Conservation (phyloP, 1,139 yeast genomes). For the Saccharomyces hybrid region DNA sequence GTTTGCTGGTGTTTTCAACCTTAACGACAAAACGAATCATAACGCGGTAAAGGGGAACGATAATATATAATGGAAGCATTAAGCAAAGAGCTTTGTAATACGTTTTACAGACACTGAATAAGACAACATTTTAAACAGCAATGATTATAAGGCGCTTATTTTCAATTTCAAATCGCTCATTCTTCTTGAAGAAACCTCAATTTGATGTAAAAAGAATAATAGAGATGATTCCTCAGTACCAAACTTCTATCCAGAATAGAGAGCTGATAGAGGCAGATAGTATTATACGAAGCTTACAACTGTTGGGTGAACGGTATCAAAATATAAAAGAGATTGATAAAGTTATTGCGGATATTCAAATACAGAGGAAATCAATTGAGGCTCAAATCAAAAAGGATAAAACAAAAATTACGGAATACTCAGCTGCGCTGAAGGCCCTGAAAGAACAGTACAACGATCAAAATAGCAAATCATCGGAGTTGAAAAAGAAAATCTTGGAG, state of each 20-base stretch:
- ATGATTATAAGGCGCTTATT: neutral
- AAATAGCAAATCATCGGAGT: constrained; percentile 25
- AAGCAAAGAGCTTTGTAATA: neutral
- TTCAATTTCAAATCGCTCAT: neutral
- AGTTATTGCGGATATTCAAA: constrained; percentile 26
- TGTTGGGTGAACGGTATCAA: constrained; percentile 27
- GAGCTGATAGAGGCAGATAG: constrained; percentile 31
- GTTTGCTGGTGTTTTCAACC: neutral
- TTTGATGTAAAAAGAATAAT: constrained; percentile 45
- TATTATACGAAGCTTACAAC: constrained; percentile 32
- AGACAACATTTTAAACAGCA: neutral
- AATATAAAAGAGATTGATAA: constrained; percentile 17
- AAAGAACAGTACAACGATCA: constrained; percentile 21
- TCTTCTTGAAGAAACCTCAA: constrained; percentile 35
- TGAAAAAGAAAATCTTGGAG: constrained; percentile 35
- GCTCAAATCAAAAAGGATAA: constrained; percentile 20
- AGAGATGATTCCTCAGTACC: constrained; percentile 35
- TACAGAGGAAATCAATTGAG: constrained; percentile 29
- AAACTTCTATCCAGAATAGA: constrained; percentile 44
- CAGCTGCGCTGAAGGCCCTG: constrained; percentile 19
- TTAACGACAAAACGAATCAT: neutral
- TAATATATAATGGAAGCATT: too few species aligned
- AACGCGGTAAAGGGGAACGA: neutral
- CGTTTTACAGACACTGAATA: neutral
- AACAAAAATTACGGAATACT: constrained; percentile 8